Evolutionary conservation across 1,284 basidiomycete species (phyloP).

Genomic region (Stygiomarasmius scandens): DNA sequence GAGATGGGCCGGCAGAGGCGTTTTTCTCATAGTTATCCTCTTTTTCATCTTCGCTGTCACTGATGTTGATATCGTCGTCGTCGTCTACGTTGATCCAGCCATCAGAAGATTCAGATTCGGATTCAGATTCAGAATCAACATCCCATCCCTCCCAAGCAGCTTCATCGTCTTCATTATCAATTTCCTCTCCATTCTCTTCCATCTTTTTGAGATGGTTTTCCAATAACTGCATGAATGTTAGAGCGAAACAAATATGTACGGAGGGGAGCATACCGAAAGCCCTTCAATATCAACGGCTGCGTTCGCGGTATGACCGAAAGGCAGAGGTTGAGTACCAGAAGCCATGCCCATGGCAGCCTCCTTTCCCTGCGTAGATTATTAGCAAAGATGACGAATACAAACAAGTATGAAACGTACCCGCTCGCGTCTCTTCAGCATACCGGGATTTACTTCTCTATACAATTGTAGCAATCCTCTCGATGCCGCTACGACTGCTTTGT

Average conservation of each 20-base stretch:
- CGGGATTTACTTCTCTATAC: constrained; percentile 97
- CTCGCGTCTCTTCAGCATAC: constrained; percentile 88
- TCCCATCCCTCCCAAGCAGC: constrained; percentile 93
- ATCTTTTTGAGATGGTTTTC: constrained; percentile 83
- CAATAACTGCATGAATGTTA: constrained; percentile 59
- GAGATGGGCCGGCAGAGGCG: constrained; percentile 10
- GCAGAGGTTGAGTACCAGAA: constrained; percentile 56
- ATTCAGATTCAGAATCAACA: constrained; percentile 72
- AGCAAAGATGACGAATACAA: constrained; percentile 4
- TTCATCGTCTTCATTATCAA: constrained; percentile 66
- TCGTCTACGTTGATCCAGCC: constrained; percentile 90
- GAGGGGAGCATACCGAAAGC: constrained; percentile 60
- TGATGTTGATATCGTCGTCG: constrained; percentile 73
- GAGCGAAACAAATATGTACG: constrained; percentile 13
- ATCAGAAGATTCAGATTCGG: constrained; percentile 62
- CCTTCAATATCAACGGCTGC: constrained; percentile 91
- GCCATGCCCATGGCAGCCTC: constrained; percentile 69
- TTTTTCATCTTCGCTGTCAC: constrained; percentile 83
- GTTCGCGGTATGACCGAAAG: constrained; percentile 79
- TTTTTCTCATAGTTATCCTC: constrained; percentile 1
- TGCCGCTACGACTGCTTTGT: constrained; percentile 91
- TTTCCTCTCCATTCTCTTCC: constrained; percentile 62
- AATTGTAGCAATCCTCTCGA: constrained; percentile 87
- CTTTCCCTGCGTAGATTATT: constrained; percentile 64
- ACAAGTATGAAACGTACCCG: constrained; percentile 50